Base-by-base conservation (phyloP, 2,329 filamentous ascomycete species). In the Alternaria sp. region DNA sequence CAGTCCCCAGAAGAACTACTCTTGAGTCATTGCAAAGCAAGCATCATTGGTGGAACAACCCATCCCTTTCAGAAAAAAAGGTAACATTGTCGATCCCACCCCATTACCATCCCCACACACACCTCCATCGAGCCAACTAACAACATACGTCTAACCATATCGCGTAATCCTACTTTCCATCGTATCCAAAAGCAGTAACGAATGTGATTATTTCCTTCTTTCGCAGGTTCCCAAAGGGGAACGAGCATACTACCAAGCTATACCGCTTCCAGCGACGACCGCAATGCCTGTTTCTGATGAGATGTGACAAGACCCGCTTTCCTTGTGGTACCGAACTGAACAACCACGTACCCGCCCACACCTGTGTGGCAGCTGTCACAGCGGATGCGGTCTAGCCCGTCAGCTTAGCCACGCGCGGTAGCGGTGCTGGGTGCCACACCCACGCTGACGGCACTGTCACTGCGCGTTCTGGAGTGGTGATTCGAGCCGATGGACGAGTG, bases 381-480 rank as follows among this genome's bases (percentile, higher is more conserved):
- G 43, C 47, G 30, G 54, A 59, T 59, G 30, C n/a, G 43, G 40
- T 44, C 28, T 60, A 47, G 30, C 28, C 55, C 9, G 23, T 25
- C 21, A n/a, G 45, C 44, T 57, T 44, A 50, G 45, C 28, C 59
- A 74, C 77, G 47, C 79, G 68, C 26, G 67, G 28, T 73, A 54
- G 52, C 44, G 32, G 44, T 47, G 17, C 46, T 55, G n/a, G 45
- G 28, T 9, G 47, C 51, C 77, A 69, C 7, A 72, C 73, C 52
- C 78, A 65, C 50, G 79, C 55, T 43, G 26, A 64, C 52, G 62
- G 65, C 40, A 79, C 66, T 26, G 74, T 71, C 30, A 72, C 77
- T 57, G 70, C 73, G 45, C 61, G 28, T 28, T 49, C 54, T 45
- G 53, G 12, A 45, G 21, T 32, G 40, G 23, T 53, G 49, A 32